Base-by-base conservation (phyloP, 1,284 basidiomycete species). In the Inonotus hispidus region DNA sequence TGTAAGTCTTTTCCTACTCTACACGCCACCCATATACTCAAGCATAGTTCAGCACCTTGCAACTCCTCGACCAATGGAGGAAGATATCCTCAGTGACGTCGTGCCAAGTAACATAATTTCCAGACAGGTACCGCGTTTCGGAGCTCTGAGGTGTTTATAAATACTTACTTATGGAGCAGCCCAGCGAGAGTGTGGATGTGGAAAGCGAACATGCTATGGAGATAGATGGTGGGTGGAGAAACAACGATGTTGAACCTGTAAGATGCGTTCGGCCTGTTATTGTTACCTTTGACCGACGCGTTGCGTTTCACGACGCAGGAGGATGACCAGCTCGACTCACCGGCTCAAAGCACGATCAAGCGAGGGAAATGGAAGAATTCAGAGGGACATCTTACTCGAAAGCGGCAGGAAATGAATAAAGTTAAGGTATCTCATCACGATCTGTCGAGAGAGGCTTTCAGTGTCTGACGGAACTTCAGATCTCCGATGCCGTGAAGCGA, bases 401-500 rank as follows among this genome's bases (percentile, higher is more conserved):
- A 85, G 75, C 77, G 88, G 60, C 82, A 89, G 68, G 87, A 84
- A 68, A 90, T 92, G 87, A 87, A 90, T 75, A 92, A 91, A 71
- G 87, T 85, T 25, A 92, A 91, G 78, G 90, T 87, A 65, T 45
- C 73, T 63, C 16, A 49, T 10, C 27, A 6, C 53, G 2, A 7
- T 21, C 38, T 41, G 47, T 39, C 10, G 47, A 56, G 21, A 11
- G 21, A 56, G 21, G 29, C 14, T n/a, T 23, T 35, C 27, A 14
- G 59, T 27, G 32, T 21, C 49, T 61, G 55, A 60, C 53, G 1
- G 46, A 39, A 3, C 47, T 19, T n/a, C 65, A 96, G 92, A 82
- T 94, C 37, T 77, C 91, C n/a, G 95, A 97, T 70, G 92, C 93
- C 35, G 90, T 97, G 67, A 98, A 97, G 74, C 88, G 93, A 13